Base-by-base conservation (phyloP, 1,284 basidiomycete species). In the Singerocomus rubriflavus region DNA sequence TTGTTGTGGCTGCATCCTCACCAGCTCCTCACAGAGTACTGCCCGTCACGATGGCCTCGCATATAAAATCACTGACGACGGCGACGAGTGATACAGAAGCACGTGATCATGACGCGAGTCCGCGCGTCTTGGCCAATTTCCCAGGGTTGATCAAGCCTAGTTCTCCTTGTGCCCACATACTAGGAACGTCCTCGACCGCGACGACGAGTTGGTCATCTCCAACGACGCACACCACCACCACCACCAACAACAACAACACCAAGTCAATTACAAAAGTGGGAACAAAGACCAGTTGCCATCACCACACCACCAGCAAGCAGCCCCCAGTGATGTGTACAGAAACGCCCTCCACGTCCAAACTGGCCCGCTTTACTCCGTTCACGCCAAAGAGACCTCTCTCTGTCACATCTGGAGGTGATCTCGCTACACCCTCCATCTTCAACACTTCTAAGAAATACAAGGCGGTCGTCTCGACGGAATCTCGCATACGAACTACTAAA, bases 381-480 rank as follows among this genome's bases (percentile, higher is more conserved):
- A 83, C 82, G 1, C 81, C 81, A 9, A 81, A 76, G 58, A 74
- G 81, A 17, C 73, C 76, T 1, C 63, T 75, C 27, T 78, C 80
- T 16, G 57, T 58, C 14, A n/a, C 37, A 17, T 54, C 66, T 7
- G 60, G 52, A 8, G 48, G 30, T 29, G 66, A 67, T 31, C 45
- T 60, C 13, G n/a, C 50, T 30, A 73, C 77, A 2, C 66, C 75
- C 4, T 73, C 67, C 48, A 52, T 80, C 14, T 73, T 83, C 30
- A 61, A 70, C 46, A 78, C 78, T 1, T 73, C 79, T 58, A 87
- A 82, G 73, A 84, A 82, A 62, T 84, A 84, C 70, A 87, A 82
- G 59, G 80, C 86, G 0, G 59, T 80, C 0, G 65, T 88, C 25
- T 84, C 85, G 0, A 61, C 74, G 10, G 86, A 88, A 62, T 78